Evolutionary conservation across 352 stramenopile species (phyloP), one percentile per base, ranked within the genome.

Genomic region (Stramenopiles sp.): DNA sequence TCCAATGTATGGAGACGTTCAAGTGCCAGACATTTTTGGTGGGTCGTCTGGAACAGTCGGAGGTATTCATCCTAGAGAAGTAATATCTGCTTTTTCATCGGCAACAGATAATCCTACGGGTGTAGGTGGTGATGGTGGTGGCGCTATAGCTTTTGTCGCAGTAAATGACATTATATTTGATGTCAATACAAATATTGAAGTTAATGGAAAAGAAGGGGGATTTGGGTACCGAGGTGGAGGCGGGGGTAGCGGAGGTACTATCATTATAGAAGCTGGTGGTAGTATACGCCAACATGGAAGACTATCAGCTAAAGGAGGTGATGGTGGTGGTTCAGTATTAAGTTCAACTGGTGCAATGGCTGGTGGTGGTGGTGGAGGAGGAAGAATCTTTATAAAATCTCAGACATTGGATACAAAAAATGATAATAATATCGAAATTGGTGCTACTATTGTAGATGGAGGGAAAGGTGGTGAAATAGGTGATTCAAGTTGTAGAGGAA

Each of bases 121-220:
- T 0, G 47, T 71, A n/a, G 79, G 75, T 8, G 79, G 79, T 8
- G 66, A 60, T 43, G 79, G 77, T 12, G 75, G 73, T 12, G 79
- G 64, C 10, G 66, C 64, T 0, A 61, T 78, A 23, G 61, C 71
- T 46, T 50, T 93, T 3, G 59, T 68, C 2, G 74, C 77, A 1
- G 45, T 79, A 2, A 93, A 91, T 48, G 79, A 93, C 45, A 65
- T 93, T 10, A 48, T 75, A 2, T 55, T 93, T 3, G 73, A 71
- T 0, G 46, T 48, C 0, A 67, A 66, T 42, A 63, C 55, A 7
- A 51, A 52, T 10, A 53, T 93, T 24, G 56, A 48, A 12, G 69
- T 70, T 0, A 68, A 85, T 44, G 64, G 59, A 1, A 56, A 53
- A 19, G 35, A 45, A n/a, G 64, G 61, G 35, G 40, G 48, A 37